Percentiles rank a stretch among this genome's conserved stretches.
Conservation (phyloP, 1,139 yeast species). For the Zygoascus sp. region DNA sequence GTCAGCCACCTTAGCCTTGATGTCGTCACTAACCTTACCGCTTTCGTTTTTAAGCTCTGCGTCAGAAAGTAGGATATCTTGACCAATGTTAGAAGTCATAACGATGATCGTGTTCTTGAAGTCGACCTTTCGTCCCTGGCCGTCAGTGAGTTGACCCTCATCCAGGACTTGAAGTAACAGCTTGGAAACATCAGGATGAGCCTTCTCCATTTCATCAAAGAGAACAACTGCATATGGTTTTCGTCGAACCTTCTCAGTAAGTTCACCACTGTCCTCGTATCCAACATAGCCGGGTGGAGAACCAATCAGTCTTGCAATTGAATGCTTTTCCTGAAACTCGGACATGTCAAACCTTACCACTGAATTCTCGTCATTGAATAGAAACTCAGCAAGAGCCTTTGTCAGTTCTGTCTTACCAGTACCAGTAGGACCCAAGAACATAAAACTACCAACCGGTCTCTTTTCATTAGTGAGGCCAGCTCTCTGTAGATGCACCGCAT, state of each 20-base stretch:
- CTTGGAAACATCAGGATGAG: slow-evolving; percentile 90
- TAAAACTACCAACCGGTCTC: slow-evolving; percentile 92
- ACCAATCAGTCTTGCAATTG: slow-evolving; percentile 85
- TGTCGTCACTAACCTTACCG: slow-evolving; percentile 45
- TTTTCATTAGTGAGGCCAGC: slow-evolving; percentile 94
- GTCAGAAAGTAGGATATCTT: slow-evolving; percentile 73
- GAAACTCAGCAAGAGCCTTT: slow-evolving; percentile 82
- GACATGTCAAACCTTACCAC: slow-evolving; percentile 95
- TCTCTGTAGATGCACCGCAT: slow-evolving; percentile 91
- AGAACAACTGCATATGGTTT: slow-evolving; percentile 90
- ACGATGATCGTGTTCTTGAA: slow-evolving; percentile 91
- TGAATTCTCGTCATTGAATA: slow-evolving; percentile 82
- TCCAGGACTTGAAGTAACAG: slow-evolving; percentile 85
- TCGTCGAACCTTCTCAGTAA: slow-evolving; percentile 92
- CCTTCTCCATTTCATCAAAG: slow-evolving; percentile 96
- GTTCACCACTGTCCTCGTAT: slow-evolving; percentile 87
- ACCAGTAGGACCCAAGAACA: slow-evolving; percentile 97
- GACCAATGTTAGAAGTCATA: slow-evolving; percentile 97
- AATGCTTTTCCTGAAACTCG: slow-evolving; percentile 92
- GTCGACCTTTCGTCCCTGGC: slow-evolving; percentile 90
- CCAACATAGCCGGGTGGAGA: slow-evolving; percentile 99
- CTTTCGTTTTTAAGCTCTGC: slow-evolving; percentile 46
- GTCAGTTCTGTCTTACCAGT: slow-evolving; percentile 97
- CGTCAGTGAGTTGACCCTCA: slow-evolving; percentile 90
- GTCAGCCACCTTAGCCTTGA: slow-evolving; percentile 58